Evolutionary conservation across 139 green algal species (phyloP).

Genomic region (Cymbomonas tetramitiformis): DNA sequence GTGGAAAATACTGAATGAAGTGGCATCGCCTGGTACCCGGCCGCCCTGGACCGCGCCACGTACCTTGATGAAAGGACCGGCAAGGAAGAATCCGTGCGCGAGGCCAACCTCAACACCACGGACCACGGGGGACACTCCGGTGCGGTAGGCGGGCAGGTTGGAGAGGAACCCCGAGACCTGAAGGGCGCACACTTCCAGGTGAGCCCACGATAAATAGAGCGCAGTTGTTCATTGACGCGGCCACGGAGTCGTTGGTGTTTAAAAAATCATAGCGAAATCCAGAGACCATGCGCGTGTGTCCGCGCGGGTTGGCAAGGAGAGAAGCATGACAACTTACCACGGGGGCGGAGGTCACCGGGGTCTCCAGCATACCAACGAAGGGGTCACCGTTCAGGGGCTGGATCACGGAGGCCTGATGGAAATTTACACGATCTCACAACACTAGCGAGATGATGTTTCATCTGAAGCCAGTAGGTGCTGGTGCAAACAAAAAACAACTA

Average conservation of each 20-base stretch:
- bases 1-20: not conserved
- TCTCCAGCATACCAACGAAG: conserved; percentile 94
- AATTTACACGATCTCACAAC: too few relatives aligned
- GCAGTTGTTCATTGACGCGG: too few relatives aligned
- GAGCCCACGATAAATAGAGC: too few relatives aligned
- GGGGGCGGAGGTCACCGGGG: conserved; percentile 80
- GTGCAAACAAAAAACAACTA: too few relatives aligned
- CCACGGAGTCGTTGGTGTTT: too few relatives aligned
- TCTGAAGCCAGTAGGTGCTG: too few relatives aligned
- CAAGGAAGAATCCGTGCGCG: conserved; percentile 83
- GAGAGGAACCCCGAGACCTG: conserved; percentile 81
- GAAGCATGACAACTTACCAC: too few relatives aligned
- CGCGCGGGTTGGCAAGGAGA: too few relatives aligned
- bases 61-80: conserved; percentile 92
- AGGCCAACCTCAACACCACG: conserved; percentile 93
- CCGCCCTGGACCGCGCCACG: not conserved
- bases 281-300: too few relatives aligned
- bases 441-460: too few relatives aligned
- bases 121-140: conserved; percentile 71
- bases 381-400: conserved; percentile 87
- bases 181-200: too few relatives aligned
- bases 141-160: conserved; percentile 91
- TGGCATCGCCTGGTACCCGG: not conserved
- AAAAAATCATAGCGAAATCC: too few relatives aligned
- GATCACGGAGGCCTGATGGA: conserved; percentile 54